phyloP scores from a whole-genome alignment of 306 rosid species.

The Pyrus bretschneideri region DNA sequence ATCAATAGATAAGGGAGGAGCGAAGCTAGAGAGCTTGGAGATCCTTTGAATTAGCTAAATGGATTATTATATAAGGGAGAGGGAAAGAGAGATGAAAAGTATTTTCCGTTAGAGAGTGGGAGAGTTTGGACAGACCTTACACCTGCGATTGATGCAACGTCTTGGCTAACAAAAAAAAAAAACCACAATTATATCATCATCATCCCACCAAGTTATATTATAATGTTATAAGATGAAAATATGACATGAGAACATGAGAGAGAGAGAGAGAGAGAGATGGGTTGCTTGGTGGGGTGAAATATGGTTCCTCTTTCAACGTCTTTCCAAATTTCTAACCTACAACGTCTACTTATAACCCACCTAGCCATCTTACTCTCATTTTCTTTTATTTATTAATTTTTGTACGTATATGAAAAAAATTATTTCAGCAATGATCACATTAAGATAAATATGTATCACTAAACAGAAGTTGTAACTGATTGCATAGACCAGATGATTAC shows the following conservation, averaged over 20 bases:
- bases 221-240: neutral
- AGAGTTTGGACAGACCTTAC: slow-evolving; percentile 67
- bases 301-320: slow-evolving; percentile 98
- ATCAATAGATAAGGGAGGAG: neutral
- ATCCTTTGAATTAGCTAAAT: neutral
- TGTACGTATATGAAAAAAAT: neutral
- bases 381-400: neutral
- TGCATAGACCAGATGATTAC: neutral
- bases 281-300: slow-evolving; percentile 75
- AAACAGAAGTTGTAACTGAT: neutral
- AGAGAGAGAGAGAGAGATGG: slow-evolving; percentile 22
- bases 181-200: slow-evolving; percentile 8
- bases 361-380: slow-evolving; percentile 17
- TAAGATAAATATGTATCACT: neutral
- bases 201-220: neutral
- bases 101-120: slow-evolving; percentile 90
- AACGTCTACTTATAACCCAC: slow-evolving; percentile 99
- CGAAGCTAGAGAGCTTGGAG: neutral
- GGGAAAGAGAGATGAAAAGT: slow-evolving; percentile 43
- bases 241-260: slow-evolving; percentile 19
- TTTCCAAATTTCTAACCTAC: slow-evolving; percentile 92
- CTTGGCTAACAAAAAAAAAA: slow-evolving; percentile 67
- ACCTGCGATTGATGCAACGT: slow-evolving; percentile 93
- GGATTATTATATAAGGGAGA: slow-evolving; percentile 14
- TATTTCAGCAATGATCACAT: neutral